Evolutionary conservation across 495 filamentous ascomycete genomes (phyloP), one percentile per base, ranked within the genome.

Genomic region (Astrothelium subdiscretum): DNA sequence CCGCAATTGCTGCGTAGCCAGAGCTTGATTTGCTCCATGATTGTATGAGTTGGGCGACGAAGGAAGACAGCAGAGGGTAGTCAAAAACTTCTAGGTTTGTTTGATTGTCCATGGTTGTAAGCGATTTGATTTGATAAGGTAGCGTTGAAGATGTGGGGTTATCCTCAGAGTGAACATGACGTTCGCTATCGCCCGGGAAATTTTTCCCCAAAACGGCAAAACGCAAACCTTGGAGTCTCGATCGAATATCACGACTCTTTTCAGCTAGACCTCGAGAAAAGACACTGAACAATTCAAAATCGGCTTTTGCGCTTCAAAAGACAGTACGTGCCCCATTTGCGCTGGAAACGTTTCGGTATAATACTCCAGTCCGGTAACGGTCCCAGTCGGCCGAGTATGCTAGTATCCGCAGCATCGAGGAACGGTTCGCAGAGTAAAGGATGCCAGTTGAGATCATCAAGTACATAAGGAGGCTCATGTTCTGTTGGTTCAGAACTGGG

Each of bases 271-370:
- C 0, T 13, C 26, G 15, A 58, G 8, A 58, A 58, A 13, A 15
- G 15, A 35, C 24, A 26, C n/a, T 24, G 11, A 31, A 4, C 15
- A n/a, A n/a, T 4, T 6, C 31, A 1, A 12, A 22, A 6, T 6
- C 31, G 31, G 8, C 0, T 11, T 22, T 35, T 35, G 20, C 63
- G 54, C 62, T 67, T 69, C 32, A 96, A 74, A 58, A 97, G 77
- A 70, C 91, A 97, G 74, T 96, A 90, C 42, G 82, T 74, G 58
- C 89, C 91, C 88, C 89, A 97, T 71, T 82, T 82, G 63, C 91
- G 81, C 61, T 76, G 83, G 59, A 82, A 86, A 60, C 77, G 77
- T 61, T 84, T 77, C 11, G 91, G 91, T 48, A 96, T 77, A 22
- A 90, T 67, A 11, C 81, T 75, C 67, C 79, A 77, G 65, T 95